These are phyloP conservation scores for Colletotrichum sp. DNA, from an alignment of 2,329 filamentous ascomycete genomes.

Conservation along the genomic window DNA sequence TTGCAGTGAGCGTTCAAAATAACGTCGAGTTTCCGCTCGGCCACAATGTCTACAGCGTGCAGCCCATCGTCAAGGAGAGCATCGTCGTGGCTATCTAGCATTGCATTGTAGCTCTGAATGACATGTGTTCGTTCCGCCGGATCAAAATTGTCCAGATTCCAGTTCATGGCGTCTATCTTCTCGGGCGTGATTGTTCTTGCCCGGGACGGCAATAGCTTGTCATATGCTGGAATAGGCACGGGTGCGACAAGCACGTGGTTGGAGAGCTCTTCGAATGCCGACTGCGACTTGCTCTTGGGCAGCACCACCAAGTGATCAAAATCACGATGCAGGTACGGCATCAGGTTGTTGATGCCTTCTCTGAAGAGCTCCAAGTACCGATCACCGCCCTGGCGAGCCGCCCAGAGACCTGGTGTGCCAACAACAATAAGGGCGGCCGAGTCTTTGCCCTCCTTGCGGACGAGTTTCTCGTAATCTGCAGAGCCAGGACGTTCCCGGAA, in stretches of 20 bases:
- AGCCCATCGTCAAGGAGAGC: constrained; percentile 50
- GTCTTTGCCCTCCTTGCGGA: constrained; percentile 4
- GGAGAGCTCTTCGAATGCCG: constrained; percentile 13
- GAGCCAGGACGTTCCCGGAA: constrained; percentile 18
- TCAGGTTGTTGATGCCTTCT: constrained; percentile 48
- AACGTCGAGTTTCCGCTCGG: constrained; percentile 49
- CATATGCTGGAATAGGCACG: constrained; percentile 48
- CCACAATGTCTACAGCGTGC: constrained; percentile 47
- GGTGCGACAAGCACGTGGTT: constrained; percentile 41
- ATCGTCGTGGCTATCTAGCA: constrained; percentile 52
- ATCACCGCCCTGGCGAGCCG: constrained; percentile 54
- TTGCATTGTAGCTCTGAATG: constrained; percentile 54
- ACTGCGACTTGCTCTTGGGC: neutral
- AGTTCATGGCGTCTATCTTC: constrained; percentile 58
- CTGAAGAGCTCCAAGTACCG: constrained; percentile 50
- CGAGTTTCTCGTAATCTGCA: constrained; percentile 9
- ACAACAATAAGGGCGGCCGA: constrained; percentile 53
- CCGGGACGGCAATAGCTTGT: constrained; percentile 44
- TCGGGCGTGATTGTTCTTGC: constrained; percentile 49
- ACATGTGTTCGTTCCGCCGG: constrained; percentile 46
- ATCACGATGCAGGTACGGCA: constrained; percentile 36
- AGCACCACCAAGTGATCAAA: constrained; percentile 25
- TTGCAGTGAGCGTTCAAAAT: constrained; percentile 61
- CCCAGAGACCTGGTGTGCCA: constrained; percentile 60
- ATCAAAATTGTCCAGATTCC: constrained; percentile 49